Percentiles rank a stretch among this genome's conserved stretches.
phyloP scores from a whole-genome alignment of 495 filamentous ascomycete species.

The Margaritispora aquatica region DNA sequence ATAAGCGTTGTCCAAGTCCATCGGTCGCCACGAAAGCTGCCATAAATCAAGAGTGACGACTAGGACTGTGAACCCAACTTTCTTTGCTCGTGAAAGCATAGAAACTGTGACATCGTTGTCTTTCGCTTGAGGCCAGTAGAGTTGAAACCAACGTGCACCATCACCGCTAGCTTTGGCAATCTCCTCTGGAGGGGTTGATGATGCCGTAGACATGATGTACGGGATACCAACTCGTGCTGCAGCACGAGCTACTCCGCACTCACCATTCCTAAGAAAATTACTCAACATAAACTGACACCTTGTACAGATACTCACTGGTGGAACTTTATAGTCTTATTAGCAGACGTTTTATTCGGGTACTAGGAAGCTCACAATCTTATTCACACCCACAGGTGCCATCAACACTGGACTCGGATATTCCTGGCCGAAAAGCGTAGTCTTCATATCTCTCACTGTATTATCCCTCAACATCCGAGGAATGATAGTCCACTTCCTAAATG shows the following conservation, averaged over 20 bases:
- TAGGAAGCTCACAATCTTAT: too few species aligned
- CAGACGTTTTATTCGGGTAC: too few species aligned
- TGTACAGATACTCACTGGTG: too few species aligned
- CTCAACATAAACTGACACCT: too few species aligned
- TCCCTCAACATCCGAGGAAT: slow-evolving; percentile 28
- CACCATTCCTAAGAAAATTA: slow-evolving; percentile 47
- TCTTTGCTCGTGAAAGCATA: slow-evolving; percentile 45
- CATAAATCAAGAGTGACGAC: slow-evolving; percentile 64
- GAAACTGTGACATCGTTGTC: slow-evolving; percentile 53
- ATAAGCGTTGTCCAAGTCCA: slow-evolving; percentile 41
- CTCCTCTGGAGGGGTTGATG: slow-evolving; percentile 39
- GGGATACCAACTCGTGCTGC: background rate
- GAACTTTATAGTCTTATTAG: too few species aligned
- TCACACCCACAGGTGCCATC: slow-evolving; percentile 58
- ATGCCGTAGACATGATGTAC: slow-evolving; percentile 1
- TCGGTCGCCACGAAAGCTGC: slow-evolving; percentile 58
- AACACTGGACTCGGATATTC: slow-evolving; percentile 50
- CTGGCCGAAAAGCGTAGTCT: slow-evolving; percentile 54
- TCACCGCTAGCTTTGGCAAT: slow-evolving; percentile 50
- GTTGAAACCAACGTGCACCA: slow-evolving; percentile 51
- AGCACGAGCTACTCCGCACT: slow-evolving; percentile 44
- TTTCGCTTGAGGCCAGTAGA: slow-evolving; percentile 52
- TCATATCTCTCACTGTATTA: slow-evolving; percentile 47
- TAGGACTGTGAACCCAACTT: slow-evolving; percentile 48
- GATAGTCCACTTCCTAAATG: slow-evolving; percentile 36